Evolutionary conservation across 2,329 filamentous ascomycete genomes (phyloP).

Genomic region (Diaporthe sp.): DNA sequence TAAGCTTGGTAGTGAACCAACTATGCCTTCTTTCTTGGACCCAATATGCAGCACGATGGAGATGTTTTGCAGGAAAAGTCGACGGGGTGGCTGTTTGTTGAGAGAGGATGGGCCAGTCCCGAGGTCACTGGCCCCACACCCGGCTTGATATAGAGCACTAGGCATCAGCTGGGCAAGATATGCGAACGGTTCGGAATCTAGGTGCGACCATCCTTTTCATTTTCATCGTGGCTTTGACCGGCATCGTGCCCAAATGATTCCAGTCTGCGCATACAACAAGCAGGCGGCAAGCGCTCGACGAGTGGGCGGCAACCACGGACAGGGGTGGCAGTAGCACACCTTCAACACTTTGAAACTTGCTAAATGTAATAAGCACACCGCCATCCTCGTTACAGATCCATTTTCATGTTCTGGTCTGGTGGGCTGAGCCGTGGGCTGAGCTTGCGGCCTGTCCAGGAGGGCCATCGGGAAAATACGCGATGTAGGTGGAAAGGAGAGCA

Average conservation of each 20-base stretch:
- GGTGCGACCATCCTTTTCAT: not conserved
- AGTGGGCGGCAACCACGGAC: not conserved
- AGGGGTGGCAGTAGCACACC: not conserved
- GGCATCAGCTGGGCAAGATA: not conserved
- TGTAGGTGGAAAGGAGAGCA: not conserved
- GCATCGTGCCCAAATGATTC: not conserved
- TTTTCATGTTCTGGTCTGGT: not conserved
- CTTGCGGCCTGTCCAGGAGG: not conserved
- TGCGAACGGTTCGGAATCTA: too few relatives aligned
- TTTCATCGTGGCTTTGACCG: not conserved
- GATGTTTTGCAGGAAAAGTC: not conserved
- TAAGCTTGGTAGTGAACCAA: not conserved
- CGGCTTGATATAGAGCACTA: not conserved
- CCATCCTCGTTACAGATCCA: not conserved
- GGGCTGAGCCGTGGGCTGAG: constrained; percentile 11
- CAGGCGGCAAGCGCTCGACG: not conserved
- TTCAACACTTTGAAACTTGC: constrained; percentile 2
- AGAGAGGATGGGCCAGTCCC: not conserved
- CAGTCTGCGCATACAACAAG: not conserved
- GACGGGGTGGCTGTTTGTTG: not conserved
- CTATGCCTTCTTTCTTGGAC: not conserved
- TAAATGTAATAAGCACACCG: not conserved
- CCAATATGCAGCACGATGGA: not conserved
- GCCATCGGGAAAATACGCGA: not conserved
- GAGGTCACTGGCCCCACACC: not conserved